These are phyloP conservation scores for Solanum appendiculatum DNA, from an alignment of 257 asterid species.

Conservation along the genomic window DNA sequence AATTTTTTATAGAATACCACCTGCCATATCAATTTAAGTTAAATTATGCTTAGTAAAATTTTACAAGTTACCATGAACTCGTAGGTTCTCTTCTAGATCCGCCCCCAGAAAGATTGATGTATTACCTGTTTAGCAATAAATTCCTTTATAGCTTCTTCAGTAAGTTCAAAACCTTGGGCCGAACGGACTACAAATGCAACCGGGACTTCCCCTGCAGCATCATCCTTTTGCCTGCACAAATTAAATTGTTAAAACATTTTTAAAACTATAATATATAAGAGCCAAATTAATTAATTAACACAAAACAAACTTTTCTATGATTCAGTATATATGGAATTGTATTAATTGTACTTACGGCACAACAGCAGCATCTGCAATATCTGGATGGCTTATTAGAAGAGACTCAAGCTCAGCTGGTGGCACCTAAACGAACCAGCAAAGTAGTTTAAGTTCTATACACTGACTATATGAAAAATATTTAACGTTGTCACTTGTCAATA, in stretches of 20 bases:
- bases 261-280: background rate
- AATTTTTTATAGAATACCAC: slow-evolving; percentile 82
- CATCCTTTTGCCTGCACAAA: slow-evolving; percentile 60
- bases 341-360: slow-evolving; percentile 55
- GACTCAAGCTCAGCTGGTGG: slow-evolving; percentile 96
- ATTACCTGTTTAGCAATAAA: slow-evolving; percentile 70
- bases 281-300: background rate
- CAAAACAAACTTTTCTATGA: background rate
- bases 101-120: background rate
- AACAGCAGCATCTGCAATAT: slow-evolving; percentile 81
- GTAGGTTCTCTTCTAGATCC: background rate
- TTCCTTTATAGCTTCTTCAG: slow-evolving; percentile 65
- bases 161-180: slow-evolving; percentile 41
- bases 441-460: background rate
- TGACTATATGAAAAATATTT: background rate
- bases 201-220: slow-evolving; percentile 82
- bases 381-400: slow-evolving; percentile 58
- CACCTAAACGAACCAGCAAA: slow-evolving; percentile 19
- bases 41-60: background rate
- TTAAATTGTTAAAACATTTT: background rate
- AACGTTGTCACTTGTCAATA: background rate
- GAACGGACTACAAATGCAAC: slow-evolving; percentile 81
- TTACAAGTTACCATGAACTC: background rate
- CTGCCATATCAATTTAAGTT: slow-evolving; percentile 10
- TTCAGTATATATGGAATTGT: background rate